Evolutionary conservation across 805 yeast species (phyloP), one percentile per base, ranked within the genome.

Genomic region (Saitoella complicata): DNA sequence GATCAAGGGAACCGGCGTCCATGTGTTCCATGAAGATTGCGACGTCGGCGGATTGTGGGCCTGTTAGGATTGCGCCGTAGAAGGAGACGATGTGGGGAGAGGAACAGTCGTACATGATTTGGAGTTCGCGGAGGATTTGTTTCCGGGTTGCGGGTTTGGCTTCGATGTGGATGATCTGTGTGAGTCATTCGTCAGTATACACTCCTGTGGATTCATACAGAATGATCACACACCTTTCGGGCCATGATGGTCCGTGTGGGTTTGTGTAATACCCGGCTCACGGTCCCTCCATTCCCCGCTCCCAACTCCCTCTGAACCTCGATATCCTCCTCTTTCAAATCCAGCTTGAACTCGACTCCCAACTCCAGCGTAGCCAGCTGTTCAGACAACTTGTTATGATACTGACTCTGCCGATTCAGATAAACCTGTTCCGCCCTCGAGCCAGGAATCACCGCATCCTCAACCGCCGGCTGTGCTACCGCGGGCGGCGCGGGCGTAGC

Each of bases 11-110:
- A 0, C 95, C 88, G 61, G 95, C 83, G 61, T 88, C 94, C 75
- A 88, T 83, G 62, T 83, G 87, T 62, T 88, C 97, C 94, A 87
- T 86, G 58, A 94, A 80, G 49, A 91, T 81, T 9, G 85, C 79
- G 11, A 91, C 87, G 49, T 84, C 82, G 55, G 71, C 72, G 48
- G 76, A 76, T 45, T 73, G 73, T 21, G 21, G 21, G 21, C 21
- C 21, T 21, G 21, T 21, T 43, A 85, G 71, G 56, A 79, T 82
- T 0, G 95, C 94, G 6, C 97, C 97, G 61, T 79, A 88, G 59
- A 87, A 91, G 40, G 82, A 84, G 42, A 88, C 81, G 40, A 91
- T 87, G 54, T 73, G 82, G 4, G 84, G 84, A 45, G 72, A 53
- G 75, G 78, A 57, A 57, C 96, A 88, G 56, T 83, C 94, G 59